Evolutionary conservation across 805 yeast species (phyloP).

Genomic region (Schwanniomyces occidentalis): DNA sequence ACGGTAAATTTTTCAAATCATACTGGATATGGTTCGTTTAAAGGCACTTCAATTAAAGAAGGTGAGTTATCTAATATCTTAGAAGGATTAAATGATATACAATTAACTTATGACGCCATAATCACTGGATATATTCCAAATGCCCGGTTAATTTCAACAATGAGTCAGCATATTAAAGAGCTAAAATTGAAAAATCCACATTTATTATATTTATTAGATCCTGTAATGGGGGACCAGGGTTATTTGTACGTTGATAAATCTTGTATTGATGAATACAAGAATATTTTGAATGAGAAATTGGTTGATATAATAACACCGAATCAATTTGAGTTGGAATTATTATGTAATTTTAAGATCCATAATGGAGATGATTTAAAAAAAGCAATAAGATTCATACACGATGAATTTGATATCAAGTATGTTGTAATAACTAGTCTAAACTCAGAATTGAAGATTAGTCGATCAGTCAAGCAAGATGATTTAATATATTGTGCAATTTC

Average conservation of each 20-base stretch:
- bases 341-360: slow-evolving; percentile 53
- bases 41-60: slow-evolving; percentile 55
- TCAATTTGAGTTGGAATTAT: slow-evolving; percentile 81
- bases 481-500: slow-evolving; percentile 30
- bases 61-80: slow-evolving; percentile 49
- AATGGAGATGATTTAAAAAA: slow-evolving; percentile 35
- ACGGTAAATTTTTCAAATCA: slow-evolving; percentile 90
- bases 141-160: slow-evolving; percentile 43
- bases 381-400: slow-evolving; percentile 54
- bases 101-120: slow-evolving; percentile 50
- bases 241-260: slow-evolving; percentile 58
- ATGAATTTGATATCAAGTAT: slow-evolving; percentile 48
- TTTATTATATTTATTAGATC: slow-evolving; percentile 63
- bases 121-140: slow-evolving; percentile 73
- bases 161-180: slow-evolving; percentile 30
- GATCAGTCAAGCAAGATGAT: slow-evolving; percentile 7
- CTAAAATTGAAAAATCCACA: slow-evolving; percentile 35
- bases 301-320: slow-evolving; percentile 87
- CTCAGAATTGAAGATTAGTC: slow-evolving; percentile 6
- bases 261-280: slow-evolving; percentile 35
- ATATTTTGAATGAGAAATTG: slow-evolving; percentile 52
- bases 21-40: slow-evolving; percentile 77
- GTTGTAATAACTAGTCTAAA: slow-evolving; percentile 68
- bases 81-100: slow-evolving; percentile 53
- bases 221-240: slow-evolving; percentile 82